Percentiles rank a stretch among this genome's conserved stretches.
These are phyloP conservation scores for Melocanna baccifera DNA, from an alignment of 176 grass and related monocot species.

Conservation along the genomic window DNA sequence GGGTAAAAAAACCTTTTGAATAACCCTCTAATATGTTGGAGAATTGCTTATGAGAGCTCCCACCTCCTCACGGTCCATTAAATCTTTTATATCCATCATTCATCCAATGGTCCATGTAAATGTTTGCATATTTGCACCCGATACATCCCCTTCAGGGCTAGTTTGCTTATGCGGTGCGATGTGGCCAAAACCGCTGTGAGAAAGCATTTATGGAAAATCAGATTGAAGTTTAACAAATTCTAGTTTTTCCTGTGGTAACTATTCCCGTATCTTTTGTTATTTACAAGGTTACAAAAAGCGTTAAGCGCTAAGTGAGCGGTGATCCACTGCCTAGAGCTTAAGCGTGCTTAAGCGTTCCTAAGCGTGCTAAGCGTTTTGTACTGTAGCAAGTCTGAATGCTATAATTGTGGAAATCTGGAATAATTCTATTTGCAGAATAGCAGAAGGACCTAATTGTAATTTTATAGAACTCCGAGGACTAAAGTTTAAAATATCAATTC, in stretches of 20 bases:
- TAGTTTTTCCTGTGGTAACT: background rate
- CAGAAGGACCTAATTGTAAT: too few relatives aligned
- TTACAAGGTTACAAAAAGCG: too few relatives aligned
- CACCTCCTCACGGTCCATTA: background rate
- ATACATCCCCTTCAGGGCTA: background rate
- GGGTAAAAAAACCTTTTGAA: background rate
- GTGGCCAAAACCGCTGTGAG: background rate
- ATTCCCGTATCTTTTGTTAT: background rate
- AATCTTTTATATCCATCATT: conserved; percentile 10
- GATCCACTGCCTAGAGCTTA: too few relatives aligned
- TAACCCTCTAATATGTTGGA: background rate
- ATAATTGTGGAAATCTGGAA: too few relatives aligned
- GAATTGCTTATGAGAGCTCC: background rate
- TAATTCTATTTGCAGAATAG: too few relatives aligned
- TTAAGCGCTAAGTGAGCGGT: too few relatives aligned
- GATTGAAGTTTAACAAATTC: background rate
- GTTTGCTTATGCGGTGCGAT: background rate
- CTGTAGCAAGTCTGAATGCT: too few relatives aligned
- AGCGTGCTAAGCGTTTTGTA: too few relatives aligned
- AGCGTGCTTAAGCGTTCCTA: too few relatives aligned
- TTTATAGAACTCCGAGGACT: too few relatives aligned
- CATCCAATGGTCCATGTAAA: background rate
- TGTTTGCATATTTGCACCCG: background rate
- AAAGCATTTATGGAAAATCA: background rate
- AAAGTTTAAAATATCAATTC: too few relatives aligned